Base-by-base conservation (phyloP, 2,329 filamentous ascomycete species). In the Aspergillus arachidicola region DNA sequence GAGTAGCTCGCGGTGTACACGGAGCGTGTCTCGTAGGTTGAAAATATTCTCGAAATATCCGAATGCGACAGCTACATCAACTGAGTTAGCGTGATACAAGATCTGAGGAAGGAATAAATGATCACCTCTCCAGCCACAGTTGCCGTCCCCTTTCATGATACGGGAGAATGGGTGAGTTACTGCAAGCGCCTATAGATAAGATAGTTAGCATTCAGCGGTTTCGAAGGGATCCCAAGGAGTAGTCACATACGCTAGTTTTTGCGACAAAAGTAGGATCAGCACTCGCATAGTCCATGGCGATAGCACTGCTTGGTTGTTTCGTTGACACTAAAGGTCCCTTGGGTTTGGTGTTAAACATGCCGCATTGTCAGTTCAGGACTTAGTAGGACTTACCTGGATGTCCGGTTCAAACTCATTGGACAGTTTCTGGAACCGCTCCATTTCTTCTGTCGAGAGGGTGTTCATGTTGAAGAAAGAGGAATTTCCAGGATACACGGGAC, bases 71-170 rank as follows among this genome's bases (percentile, higher is more conserved):
- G 94, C 95, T 98, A 76, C 21, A 60, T 48, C 61, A 56, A 9
- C 46, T 61, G 57, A 68, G 64, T 62, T 34, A 66, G 64, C 28
- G 30, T 60, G 16, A 58, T 64, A 59, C 48, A 60, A 57, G 54
- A 59, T 32, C 10, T 38, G 6, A 62, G 36, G 50, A 61, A n/a
- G 51, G 30, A 56, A 16, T n/a, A 59, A 68, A 67, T 69, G 81
- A 89, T 83, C 85, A 97, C 94, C 95, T 90, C 94, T 88, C 94
- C 95, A 98, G 73, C 94, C 95, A 80, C 95, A 98, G 76, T 96
- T 96, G 63, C 95, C 95, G 80, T 98, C 94, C 59, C 95, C 94
- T 78, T 91, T 89, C 76, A 97, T 88, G 12, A 90, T 90, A 60
- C 95, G 92, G 75, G 94, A 97, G 75, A 93, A 89, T 23, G 92